Evolutionary conservation across 495 filamentous ascomycete genomes (phyloP).

Genomic region (Trichocladium antarcticum): DNA sequence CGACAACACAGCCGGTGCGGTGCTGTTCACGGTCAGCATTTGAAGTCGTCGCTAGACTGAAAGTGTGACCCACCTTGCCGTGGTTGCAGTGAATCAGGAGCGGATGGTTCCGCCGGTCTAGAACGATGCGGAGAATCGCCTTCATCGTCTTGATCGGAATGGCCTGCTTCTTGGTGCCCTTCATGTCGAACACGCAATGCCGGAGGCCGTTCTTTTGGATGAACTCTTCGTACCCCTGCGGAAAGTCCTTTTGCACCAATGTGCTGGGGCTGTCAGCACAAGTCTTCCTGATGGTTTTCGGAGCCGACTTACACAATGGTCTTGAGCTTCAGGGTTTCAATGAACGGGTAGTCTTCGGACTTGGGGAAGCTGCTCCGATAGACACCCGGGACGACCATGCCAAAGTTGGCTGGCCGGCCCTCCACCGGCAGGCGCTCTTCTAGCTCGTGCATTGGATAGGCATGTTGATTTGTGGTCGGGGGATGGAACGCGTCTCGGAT

Average conservation of each 20-base stretch:
- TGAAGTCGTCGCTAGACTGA: not conserved
- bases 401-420: conserved; percentile 54
- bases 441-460: not conserved
- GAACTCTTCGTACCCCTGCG: conserved; percentile 48
- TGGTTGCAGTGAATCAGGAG: conserved; percentile 82
- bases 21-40: conserved; percentile 43
- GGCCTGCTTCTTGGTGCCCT: conserved; percentile 61
- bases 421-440: conserved; percentile 8
- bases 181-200: conserved; percentile 59
- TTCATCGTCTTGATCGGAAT: conserved; percentile 53
- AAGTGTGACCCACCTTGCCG: conserved; percentile 49
- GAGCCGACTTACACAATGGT: conserved; percentile 54
- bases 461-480: not conserved
- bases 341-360: conserved; percentile 49
- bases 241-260: conserved; percentile 56
- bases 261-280: conserved; percentile 42
- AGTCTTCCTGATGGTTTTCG: not conserved
- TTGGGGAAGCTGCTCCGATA: conserved; percentile 71
- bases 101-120: conserved; percentile 58
- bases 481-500: conserved; percentile 11
- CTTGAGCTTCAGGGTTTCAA: conserved; percentile 54
- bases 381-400: conserved; percentile 50
- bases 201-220: conserved; percentile 50
- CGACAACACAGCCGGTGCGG: conserved; percentile 73
- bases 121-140: conserved; percentile 50